Base-by-base conservation (phyloP, 2,329 filamentous ascomycete species). In the Basipetospora chlamydospora region DNA sequence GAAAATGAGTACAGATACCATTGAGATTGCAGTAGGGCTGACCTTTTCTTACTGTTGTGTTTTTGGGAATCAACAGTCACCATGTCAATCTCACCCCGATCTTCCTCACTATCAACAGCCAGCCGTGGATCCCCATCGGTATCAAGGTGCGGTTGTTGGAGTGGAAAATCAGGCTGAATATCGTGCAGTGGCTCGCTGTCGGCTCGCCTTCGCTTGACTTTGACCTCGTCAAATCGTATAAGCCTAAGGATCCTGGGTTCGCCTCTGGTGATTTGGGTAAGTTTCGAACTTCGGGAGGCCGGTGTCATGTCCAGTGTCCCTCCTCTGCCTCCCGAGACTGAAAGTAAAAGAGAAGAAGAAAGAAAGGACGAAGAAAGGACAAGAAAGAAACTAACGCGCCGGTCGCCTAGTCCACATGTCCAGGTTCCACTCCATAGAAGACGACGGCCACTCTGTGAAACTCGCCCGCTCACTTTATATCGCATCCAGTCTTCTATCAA, bases 361-460 rank as follows among this genome's bases (percentile, higher is more conserved):
- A n/a, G n/a, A n/a, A n/a, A n/a, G n/a, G n/a, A n/a, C 15, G 17
- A 31, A 17, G 29, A 15, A 31, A 20, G n/a, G n/a, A 31, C 17
- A 20, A 31, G 17, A n/a, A n/a, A n/a, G n/a, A n/a, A n/a, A n/a
- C n/a, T n/a, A n/a, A n/a, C n/a, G n/a, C n/a, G n/a, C n/a, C n/a
- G n/a, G n/a, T n/a, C n/a, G n/a, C n/a, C n/a, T 26, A 54, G 63
- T 64, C 2, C 53, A 73, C 3, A 53, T 72, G 6, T 51, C 60
- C 2, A 56, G 64, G 8, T 51, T 76, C 13, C 61, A 65, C 40
- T 41, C 43, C 8, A 49, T 69, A 23, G 49, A 66, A 0, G 87
- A 94, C 45, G 86, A 95, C 54, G 86, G 87, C 0, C 88, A 96
- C 56, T 66, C 74, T 8, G 65, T 77, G 37, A 95, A 95, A 55